These are phyloP conservation scores for Metroxylon sagu DNA, from an alignment of 176 grass and related monocot genomes.

Conservation along the genomic window DNA sequence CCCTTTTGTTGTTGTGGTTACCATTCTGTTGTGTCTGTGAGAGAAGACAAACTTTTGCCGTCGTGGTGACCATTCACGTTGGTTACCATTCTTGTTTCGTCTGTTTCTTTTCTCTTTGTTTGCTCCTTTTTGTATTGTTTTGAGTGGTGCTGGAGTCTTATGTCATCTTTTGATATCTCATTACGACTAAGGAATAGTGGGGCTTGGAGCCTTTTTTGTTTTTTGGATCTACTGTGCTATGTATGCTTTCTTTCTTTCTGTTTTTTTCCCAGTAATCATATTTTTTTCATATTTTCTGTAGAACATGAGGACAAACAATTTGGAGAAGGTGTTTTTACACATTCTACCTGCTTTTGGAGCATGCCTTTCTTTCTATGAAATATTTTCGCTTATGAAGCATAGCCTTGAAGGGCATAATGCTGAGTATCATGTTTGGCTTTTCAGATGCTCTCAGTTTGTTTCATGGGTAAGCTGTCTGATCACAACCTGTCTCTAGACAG, in stretches of 20 bases:
- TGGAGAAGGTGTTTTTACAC: constrained; percentile 37
- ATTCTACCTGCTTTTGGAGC: constrained; percentile 48
- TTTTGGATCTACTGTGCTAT: constrained; percentile 4
- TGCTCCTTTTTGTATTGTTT: no score
- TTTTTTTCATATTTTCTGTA: not conserved
- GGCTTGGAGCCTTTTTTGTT: not conserved
- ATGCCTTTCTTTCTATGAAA: constrained; percentile 40
- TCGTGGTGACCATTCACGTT: no score
- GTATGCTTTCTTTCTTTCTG: not conserved
- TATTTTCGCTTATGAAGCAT: constrained; percentile 37
- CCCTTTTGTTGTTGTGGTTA: no score
- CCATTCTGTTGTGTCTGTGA: no score
- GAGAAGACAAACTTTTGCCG: no score
- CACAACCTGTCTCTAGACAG: not conserved
- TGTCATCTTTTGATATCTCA: no score
- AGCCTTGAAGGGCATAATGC: constrained; percentile 25
- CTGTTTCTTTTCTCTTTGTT: no score
- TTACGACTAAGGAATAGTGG: not conserved
- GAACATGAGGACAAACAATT: constrained; percentile 33
- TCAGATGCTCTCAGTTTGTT: constrained; percentile 45
- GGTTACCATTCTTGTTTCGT: no score
- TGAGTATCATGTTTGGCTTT: constrained; percentile 39
- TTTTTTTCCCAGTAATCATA: constrained; percentile 3
- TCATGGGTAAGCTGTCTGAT: constrained; percentile 53
- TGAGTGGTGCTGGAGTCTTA: no score